Percentiles rank a stretch among this genome's conserved stretches.
Evolutionary conservation across 371 early-diverging fungal species (phyloP).

Genomic region (Phascolomyces articulosus): DNA sequence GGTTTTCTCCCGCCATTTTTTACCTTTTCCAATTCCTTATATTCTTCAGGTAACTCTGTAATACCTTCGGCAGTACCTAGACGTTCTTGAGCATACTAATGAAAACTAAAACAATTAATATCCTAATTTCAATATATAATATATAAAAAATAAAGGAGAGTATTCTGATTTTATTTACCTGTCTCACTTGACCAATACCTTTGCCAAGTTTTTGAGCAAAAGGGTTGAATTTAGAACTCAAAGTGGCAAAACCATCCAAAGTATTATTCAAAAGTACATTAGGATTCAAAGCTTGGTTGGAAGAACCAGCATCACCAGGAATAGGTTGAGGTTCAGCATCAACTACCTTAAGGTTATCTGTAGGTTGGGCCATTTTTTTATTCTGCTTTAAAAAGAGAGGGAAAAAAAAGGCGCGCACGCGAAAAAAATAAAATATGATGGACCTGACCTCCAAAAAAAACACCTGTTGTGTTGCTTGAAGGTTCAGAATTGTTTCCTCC

Average conservation of each 20-base stretch:
- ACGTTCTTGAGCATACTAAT: conserved; percentile 87
- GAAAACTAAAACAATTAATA: neutral
- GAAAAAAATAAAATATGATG: neutral
- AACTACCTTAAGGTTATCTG: conserved; percentile 27
- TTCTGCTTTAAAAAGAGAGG: neutral
- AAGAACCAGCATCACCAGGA: conserved; percentile 5
- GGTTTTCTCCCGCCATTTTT: neutral
- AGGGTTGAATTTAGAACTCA: conserved; percentile 71
- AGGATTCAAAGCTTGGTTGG: conserved; percentile 23
- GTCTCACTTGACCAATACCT: conserved; percentile 81
- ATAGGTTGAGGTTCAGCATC: conserved; percentile 28
- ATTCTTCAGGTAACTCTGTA: conserved; percentile 91
- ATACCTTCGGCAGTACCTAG: conserved; percentile 81
- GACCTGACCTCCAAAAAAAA: too few species aligned
- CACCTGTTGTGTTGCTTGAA: too few species aligned
- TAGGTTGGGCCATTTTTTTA: conserved; percentile 12
- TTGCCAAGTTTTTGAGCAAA: conserved; percentile 73
- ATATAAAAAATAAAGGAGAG: neutral
- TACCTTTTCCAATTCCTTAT: conserved; percentile 82
- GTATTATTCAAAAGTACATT: conserved; percentile 35
- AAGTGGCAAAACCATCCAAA: conserved; percentile 66
- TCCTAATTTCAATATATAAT: neutral
- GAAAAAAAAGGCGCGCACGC: neutral
- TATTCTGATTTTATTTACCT: too few species aligned
- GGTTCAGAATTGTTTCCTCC: too few species aligned